These are phyloP conservation scores for Plasmodium gonderi DNA, from an alignment of 169 alveolate species.

Conservation along the genomic window DNA sequence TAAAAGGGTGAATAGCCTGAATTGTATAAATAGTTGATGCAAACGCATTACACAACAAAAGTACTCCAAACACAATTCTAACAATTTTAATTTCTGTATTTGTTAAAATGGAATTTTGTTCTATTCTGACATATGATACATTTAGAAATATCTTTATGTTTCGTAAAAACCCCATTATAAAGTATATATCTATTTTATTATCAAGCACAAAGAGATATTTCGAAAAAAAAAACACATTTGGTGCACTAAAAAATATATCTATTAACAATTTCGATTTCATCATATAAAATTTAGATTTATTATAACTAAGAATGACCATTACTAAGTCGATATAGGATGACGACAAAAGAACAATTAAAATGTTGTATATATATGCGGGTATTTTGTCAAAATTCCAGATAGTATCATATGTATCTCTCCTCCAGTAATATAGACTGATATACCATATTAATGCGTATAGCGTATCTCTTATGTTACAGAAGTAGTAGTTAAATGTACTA, in stretches of 20 bases:
- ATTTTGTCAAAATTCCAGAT: conserved; percentile 54
- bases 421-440: conserved; percentile 66
- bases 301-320: conserved; percentile 58
- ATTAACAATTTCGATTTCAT: conserved; percentile 67
- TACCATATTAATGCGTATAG: conserved; percentile 56
- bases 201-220: conserved; percentile 43
- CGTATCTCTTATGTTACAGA: conserved; percentile 45
- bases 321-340: conserved; percentile 65
- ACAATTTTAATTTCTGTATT: conserved; percentile 69
- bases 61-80: conserved; percentile 62
- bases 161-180: conserved; percentile 60
- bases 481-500: conserved; percentile 46
- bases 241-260: conserved; percentile 72
- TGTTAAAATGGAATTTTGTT: conserved; percentile 39
- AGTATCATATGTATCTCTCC: conserved; percentile 55
- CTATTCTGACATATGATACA: conserved; percentile 62
- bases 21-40: conserved; percentile 68
- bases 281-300: conserved; percentile 28
- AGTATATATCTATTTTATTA: conserved; percentile 48
- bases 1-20: conserved; percentile 67
- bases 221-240: conserved; percentile 53
- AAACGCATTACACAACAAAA: conserved; percentile 63
- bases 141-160: conserved; percentile 53
- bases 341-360: conserved; percentile 56
- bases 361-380: conserved; percentile 57